Evolutionary conservation across 2,329 filamentous ascomycete species (phyloP).

Genomic region (Cephalotrichum gorgonifer): DNA sequence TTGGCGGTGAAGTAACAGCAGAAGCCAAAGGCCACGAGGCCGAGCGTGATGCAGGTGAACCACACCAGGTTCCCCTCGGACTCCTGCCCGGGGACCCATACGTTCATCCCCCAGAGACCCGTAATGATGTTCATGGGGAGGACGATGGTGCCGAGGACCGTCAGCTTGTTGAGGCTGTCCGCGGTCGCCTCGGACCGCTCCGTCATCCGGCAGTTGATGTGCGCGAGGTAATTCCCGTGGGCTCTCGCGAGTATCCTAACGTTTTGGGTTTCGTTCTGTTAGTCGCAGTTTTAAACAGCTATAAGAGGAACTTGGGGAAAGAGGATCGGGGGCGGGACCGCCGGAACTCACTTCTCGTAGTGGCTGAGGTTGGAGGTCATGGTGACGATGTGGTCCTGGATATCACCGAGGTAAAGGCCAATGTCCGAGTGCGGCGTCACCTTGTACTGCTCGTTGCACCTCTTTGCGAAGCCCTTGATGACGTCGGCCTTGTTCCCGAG

Average conservation of each 20-base stretch:
- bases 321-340: background rate
- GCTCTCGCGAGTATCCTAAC: slow-evolving; percentile 75
- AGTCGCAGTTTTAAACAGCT: background rate
- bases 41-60: slow-evolving; percentile 67
- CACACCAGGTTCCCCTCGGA: slow-evolving; percentile 63
- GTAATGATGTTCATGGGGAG: slow-evolving; percentile 99
- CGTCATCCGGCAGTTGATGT: slow-evolving; percentile 99
- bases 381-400: slow-evolving; percentile 97
- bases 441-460: slow-evolving; percentile 97
- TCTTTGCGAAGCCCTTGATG: slow-evolving; percentile 97
- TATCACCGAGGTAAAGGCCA: slow-evolving; percentile 93
- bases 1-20: slow-evolving; percentile 75
- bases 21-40: slow-evolving; percentile 68
- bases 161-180: slow-evolving; percentile 88
- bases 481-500: slow-evolving; percentile 97
- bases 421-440: slow-evolving; percentile 92
- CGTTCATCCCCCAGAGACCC: slow-evolving; percentile 98
- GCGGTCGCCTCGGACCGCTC: slow-evolving; percentile 93
- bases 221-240: slow-evolving; percentile 95
- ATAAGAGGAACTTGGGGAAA: slow-evolving; percentile 1
- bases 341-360: slow-evolving; percentile 71
- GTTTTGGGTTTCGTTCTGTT: background rate
- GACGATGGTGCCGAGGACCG: slow-evolving; percentile 92
- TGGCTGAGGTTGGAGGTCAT: slow-evolving; percentile 96
- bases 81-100: slow-evolving; percentile 87